phyloP scores from a whole-genome alignment of 768 basidiomycete species.

The Termitomyces eurrhizus region DNA sequence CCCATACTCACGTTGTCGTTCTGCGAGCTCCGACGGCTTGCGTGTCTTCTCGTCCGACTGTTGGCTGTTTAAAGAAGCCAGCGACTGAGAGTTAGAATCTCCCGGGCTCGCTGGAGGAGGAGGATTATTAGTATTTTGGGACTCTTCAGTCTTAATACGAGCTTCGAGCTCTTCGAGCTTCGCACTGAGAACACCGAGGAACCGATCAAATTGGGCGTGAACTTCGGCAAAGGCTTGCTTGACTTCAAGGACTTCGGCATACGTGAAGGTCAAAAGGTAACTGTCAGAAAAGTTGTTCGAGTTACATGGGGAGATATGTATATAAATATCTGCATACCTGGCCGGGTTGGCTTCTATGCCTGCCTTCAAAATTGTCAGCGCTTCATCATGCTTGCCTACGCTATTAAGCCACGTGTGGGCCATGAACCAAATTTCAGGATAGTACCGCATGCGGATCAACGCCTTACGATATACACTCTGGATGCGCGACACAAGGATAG shows the following conservation, averaged over 20 bases:
- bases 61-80: constrained; percentile 28
- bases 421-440: constrained; percentile 96
- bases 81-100: constrained; percentile 5
- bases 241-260: constrained; percentile 69
- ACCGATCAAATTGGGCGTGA: constrained; percentile 67
- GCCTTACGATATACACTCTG: constrained; percentile 87
- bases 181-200: constrained; percentile 60
- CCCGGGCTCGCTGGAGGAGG: constrained; percentile 8
- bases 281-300: constrained; percentile 57
- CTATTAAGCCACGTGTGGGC: constrained; percentile 79
- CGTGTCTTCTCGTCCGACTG: constrained; percentile 48
- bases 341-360: constrained; percentile 87
- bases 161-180: constrained; percentile 47
- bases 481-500: constrained; percentile 63
- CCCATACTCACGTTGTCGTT: constrained; percentile 66
- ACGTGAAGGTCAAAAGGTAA: constrained; percentile 88
- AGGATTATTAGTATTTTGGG: constrained; percentile 12
- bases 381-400: constrained; percentile 78
- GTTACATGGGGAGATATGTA: constrained; percentile 29
- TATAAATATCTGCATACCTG: constrained; percentile 41
- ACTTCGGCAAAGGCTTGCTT: constrained; percentile 59
- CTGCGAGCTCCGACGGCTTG: constrained; percentile 51
- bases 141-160: constrained; percentile 31
- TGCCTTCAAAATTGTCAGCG: constrained; percentile 69
- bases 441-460: constrained; percentile 88